Percentiles rank a stretch among this genome's conserved stretches.
Evolutionary conservation across 1,284 basidiomycete genomes (phyloP).

Genomic region (Ceratobasidium theobromae): DNA sequence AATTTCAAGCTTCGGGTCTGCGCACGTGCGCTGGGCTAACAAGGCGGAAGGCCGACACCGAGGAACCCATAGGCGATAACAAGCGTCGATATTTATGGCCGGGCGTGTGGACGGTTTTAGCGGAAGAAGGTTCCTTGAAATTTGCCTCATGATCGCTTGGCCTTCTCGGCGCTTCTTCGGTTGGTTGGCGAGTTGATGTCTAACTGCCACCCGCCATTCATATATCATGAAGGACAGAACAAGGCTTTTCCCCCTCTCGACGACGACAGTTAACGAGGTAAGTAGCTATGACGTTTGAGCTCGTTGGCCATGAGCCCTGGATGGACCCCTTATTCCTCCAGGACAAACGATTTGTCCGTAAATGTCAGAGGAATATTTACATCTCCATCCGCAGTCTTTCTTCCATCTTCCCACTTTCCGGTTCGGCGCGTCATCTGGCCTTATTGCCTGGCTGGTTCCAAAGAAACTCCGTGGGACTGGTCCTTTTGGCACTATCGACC

Average conservation of each 20-base stretch:
- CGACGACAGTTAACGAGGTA: too few species aligned
- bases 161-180: conserved; percentile 21
- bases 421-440: neutral
- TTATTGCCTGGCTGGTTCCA: conserved; percentile 28
- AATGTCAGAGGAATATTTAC: neutral
- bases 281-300: conserved; percentile 4
- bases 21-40: too few species aligned
- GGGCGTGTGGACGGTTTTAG: neutral
- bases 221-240: too few species aligned
- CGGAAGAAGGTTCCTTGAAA: neutral
- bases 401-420: neutral
- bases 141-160: conserved; percentile 23
- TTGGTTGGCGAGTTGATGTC: conserved; percentile 23
- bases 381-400: conserved; percentile 9
- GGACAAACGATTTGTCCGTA: too few species aligned
- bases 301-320: too few species aligned
- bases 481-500: too few species aligned
- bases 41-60: too few species aligned
- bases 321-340: too few species aligned
- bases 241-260: too few species aligned
- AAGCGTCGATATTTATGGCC: neutral
- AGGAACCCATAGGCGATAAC: neutral
- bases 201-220: too few species aligned
- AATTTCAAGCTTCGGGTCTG: too few species aligned
- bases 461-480: conserved; percentile 7